These are phyloP conservation scores for Colletotrichum sp. DNA, from an alignment of 2,329 filamentous ascomycete species.

Conservation along the genomic window DNA sequence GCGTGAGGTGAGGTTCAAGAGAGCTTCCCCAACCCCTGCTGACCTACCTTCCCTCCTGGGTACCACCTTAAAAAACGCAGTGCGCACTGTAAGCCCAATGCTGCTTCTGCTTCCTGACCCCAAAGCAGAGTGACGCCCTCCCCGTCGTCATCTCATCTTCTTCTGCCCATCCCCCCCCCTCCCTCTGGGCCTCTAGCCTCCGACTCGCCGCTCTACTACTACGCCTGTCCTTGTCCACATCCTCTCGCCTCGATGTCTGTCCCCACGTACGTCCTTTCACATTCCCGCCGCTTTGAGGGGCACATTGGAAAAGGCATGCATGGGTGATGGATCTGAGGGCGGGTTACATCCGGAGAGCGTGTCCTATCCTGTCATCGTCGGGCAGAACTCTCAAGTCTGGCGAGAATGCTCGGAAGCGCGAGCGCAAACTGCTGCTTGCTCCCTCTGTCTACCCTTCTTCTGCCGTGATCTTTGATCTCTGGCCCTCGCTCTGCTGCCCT, in stretches of 20 bases:
- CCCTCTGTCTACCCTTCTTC: neutral
- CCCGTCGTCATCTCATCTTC: neutral
- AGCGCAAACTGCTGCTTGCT: neutral
- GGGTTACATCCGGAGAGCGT: conserved; percentile 13
- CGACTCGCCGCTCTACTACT: neutral
- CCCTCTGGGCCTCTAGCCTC: neutral
- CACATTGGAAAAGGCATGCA: neutral
- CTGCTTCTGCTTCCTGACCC: neutral
- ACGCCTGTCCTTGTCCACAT: neutral
- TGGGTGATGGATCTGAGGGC: neutral
- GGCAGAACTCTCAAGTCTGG: neutral
- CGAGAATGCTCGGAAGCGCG: neutral
- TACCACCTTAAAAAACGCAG: neutral
- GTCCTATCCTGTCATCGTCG: neutral
- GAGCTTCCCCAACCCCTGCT: no score
- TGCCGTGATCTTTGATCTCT: neutral
- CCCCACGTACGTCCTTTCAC: neutral
- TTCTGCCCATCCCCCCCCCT: neutral
- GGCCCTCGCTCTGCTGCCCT: neutral
- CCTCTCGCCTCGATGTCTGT: neutral
- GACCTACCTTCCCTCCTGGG: no score
- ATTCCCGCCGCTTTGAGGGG: neutral
- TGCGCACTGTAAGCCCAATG: neutral
- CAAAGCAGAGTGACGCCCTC: neutral
- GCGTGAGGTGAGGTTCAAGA: no score